phyloP scores from a whole-genome alignment of 441 rosid genomes.

The Populus tomentosa region DNA sequence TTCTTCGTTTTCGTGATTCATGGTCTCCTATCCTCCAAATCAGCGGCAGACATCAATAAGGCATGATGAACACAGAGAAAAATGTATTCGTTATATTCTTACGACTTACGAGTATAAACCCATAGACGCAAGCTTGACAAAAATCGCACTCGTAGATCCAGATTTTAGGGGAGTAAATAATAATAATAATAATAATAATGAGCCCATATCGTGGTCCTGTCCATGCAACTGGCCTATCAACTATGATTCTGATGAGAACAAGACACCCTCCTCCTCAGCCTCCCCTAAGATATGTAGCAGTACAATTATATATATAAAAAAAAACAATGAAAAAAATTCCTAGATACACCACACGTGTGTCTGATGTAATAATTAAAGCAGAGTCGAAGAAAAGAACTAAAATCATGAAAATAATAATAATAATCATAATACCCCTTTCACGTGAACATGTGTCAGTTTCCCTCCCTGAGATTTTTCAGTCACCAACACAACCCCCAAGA shows the following conservation, averaged over 20 bases:
- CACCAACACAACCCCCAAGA: neutral
- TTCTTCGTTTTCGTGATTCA: neutral
- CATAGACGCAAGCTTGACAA: neutral
- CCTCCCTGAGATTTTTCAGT: neutral
- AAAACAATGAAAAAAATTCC: neutral
- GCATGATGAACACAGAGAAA: neutral
- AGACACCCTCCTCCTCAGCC: neutral
- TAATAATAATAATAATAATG: too few species aligned
- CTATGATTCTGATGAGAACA: neutral
- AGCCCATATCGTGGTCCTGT: slow-evolving; percentile 1
- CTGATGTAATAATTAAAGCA: slow-evolving; percentile 10
- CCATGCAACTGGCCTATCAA: neutral
- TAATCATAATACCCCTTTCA: slow-evolving; percentile 14
- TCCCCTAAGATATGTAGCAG: too few species aligned
- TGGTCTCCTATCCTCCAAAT: slow-evolving; percentile 8
- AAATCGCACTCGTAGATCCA: neutral
- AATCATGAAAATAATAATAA: neutral
- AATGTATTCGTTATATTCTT: too few species aligned
- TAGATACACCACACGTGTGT: slow-evolving; percentile 25
- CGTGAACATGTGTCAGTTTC: slow-evolving; percentile 38
- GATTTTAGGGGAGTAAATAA: neutral
- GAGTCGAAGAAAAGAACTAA: neutral
- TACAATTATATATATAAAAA: neutral
- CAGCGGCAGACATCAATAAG: neutral
- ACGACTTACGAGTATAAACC: neutral